phyloP scores from a whole-genome alignment of 2,329 filamentous ascomycete species.

The Pyrenophora tritici-repentis region DNA sequence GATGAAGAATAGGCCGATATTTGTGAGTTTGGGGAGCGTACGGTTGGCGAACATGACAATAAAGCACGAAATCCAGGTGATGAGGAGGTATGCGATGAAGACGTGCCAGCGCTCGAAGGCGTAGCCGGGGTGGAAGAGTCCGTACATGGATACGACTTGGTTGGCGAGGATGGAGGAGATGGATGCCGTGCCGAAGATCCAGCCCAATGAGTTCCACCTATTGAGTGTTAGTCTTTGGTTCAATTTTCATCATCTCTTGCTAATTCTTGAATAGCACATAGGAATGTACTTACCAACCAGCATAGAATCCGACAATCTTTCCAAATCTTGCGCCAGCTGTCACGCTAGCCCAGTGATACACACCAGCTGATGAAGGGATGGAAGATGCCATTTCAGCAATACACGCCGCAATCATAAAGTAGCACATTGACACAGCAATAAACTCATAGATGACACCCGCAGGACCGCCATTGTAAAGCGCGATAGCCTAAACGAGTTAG shows the following conservation, averaged over 20 bases:
- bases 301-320: slow-evolving; percentile 55
- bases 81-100: slow-evolving; percentile 55
- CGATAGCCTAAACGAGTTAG: slow-evolving; percentile 37
- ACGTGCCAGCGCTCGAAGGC: slow-evolving; percentile 56
- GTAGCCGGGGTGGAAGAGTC: slow-evolving; percentile 54
- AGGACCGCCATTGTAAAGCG: slow-evolving; percentile 54
- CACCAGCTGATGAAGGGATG: slow-evolving; percentile 51
- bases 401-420: slow-evolving; percentile 57
- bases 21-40: slow-evolving; percentile 58
- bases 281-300: slow-evolving; percentile 48
- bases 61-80: slow-evolving; percentile 54
- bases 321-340: slow-evolving; percentile 55
- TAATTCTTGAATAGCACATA: not conserved
- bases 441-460: slow-evolving; percentile 55
- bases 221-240: slow-evolving; percentile 1
- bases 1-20: slow-evolving; percentile 60
- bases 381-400: slow-evolving; percentile 57
- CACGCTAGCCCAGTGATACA: slow-evolving; percentile 60
- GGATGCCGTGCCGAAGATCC: slow-evolving; percentile 54
- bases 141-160: slow-evolving; percentile 55
- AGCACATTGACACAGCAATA: slow-evolving; percentile 57
- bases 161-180: slow-evolving; percentile 53
- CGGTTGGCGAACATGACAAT: slow-evolving; percentile 61
- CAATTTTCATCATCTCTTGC: not conserved
- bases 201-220: slow-evolving; percentile 58